Base-by-base conservation (phyloP, 2,329 filamentous ascomycete species). In the Epichloe scottii region DNA sequence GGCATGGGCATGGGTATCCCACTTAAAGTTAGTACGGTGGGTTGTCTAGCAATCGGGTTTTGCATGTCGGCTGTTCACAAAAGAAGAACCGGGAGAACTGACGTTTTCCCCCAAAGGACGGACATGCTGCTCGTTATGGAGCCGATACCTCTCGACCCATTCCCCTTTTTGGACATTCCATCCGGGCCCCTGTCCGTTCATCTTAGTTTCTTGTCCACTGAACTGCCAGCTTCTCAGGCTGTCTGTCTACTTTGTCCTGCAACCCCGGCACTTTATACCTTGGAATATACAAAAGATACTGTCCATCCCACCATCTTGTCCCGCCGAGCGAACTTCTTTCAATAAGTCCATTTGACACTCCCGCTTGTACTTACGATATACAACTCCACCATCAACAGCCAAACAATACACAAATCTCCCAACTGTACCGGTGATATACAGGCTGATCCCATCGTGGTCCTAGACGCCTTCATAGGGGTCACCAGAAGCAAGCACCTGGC, bases 151-250 rank as follows among this genome's bases (percentile, higher is more conserved):
- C 62, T 63, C 63, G 65, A 58, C 60, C 60, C 62, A 68, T 67
- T 68, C 62, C 66, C 65, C 60, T 60, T 66, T 68, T 62, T 61
- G 68, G 67, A 58, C 54, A 61, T 60, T 56, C 59, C 60, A 65
- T 65, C 63, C 66, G 63, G 62, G 62, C 63, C 60, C 61, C 55
- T 62, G 59, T 58, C 55, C 59, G 60, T 65, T 60, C 54, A 60
- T 59, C 57, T 55, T 45, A 51, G 56, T 48, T 58, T 55, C 54
- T 55, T 55, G 50, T 55, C 35, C 37, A 7, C 41, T 35, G 23
- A 40, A 46, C 48, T 56, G 53, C 48, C 48, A 49, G 39, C 37
- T 39, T 38, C 51, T 54, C 48, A 40, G 48, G 38, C 51, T 51
- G 43, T 48, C 50, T 42, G 48, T 49, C 50, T 46, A n/a, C 55